A percentile compares a stretch with the other conserved stretches of the same genome.
phyloP scores from a whole-genome alignment of 2,329 filamentous ascomycete genomes.

The Ascocoryne sarcoides region DNA sequence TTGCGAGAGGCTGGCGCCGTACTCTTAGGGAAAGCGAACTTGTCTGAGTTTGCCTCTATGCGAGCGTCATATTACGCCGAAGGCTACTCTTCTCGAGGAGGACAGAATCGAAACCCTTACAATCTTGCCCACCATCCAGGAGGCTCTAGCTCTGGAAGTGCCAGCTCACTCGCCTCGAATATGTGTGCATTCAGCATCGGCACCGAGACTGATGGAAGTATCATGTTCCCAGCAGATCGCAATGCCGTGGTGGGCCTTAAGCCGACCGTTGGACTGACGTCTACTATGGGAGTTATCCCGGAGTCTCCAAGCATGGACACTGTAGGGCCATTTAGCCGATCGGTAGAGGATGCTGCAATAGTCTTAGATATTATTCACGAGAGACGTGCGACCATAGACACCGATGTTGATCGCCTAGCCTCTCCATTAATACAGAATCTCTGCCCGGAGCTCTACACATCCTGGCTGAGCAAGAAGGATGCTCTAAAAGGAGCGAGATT shows the following conservation, averaged over 20 bases:
- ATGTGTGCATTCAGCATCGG: constrained; percentile 35
- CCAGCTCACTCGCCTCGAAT: neutral
- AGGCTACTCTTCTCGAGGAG: constrained; percentile 56
- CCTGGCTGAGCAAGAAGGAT: constrained; percentile 8
- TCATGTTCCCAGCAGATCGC: constrained; percentile 4
- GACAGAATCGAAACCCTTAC: constrained; percentile 46
- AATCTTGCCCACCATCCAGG: constrained; percentile 26
- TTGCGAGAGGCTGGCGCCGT: constrained; percentile 12
- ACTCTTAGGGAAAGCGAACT: constrained; percentile 26
- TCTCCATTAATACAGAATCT: neutral
- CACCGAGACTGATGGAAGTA: constrained; percentile 6
- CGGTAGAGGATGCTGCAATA: constrained; percentile 22
- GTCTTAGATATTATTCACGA: constrained; percentile 6
- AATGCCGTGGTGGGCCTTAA: constrained; percentile 8
- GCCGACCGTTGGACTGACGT: constrained; percentile 8
- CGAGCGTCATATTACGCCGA: constrained; percentile 46
- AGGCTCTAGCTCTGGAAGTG: constrained; percentile 39
- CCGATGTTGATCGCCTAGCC: neutral
- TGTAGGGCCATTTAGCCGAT: constrained; percentile 24
- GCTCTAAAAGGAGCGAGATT: constrained; percentile 53
- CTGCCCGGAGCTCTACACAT: neutral
- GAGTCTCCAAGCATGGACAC: constrained; percentile 22
- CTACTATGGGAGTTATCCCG: constrained; percentile 30
- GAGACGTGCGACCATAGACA: neutral
- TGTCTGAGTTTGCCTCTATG: constrained; percentile 47